Percentiles rank a stretch among this genome's conserved stretches.
Evolutionary conservation across 2,329 filamentous ascomycete genomes (phyloP).

Genomic region (Diaporthe citri): DNA sequence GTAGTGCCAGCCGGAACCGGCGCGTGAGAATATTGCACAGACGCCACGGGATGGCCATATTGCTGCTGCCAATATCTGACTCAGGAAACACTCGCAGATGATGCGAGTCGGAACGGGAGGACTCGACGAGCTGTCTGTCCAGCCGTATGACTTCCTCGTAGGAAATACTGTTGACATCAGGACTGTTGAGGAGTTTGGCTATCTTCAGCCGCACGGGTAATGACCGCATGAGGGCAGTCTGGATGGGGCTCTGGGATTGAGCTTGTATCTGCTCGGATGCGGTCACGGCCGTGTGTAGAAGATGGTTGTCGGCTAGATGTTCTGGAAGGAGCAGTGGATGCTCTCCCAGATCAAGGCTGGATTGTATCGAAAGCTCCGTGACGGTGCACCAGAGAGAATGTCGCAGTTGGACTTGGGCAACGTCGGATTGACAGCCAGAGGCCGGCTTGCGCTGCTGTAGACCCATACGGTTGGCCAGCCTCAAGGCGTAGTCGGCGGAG

Average conservation of each 20-base stretch:
- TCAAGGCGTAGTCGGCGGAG: too few species aligned
- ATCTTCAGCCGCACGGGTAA: constrained; percentile 40
- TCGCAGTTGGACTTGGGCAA: too few species aligned
- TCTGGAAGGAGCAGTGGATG: too few species aligned
- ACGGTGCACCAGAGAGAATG: too few species aligned
- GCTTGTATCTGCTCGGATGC: too few species aligned
- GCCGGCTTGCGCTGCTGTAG: too few species aligned
- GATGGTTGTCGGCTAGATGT: too few species aligned
- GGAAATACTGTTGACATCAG: constrained; percentile 34
- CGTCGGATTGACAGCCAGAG: too few species aligned
- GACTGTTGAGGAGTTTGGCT: constrained; percentile 40
- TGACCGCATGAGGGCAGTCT: constrained; percentile 28
- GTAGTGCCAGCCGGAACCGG: constrained; percentile 43
- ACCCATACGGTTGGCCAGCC: too few species aligned
- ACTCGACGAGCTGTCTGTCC: constrained; percentile 40
- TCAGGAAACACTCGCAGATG: constrained; percentile 10
- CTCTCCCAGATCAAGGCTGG: too few species aligned
- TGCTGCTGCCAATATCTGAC: background rate
- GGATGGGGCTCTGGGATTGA: background rate
- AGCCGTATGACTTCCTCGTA: constrained; percentile 43
- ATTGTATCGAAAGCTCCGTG: too few species aligned
- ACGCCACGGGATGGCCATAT: background rate
- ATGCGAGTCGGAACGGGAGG: constrained; percentile 37
- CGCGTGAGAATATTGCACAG: constrained; percentile 41
- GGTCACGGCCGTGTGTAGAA: too few species aligned